Conservation (phyloP, 1,284 basidiomycete species). For the Cryptococcus hybrid region DNA sequence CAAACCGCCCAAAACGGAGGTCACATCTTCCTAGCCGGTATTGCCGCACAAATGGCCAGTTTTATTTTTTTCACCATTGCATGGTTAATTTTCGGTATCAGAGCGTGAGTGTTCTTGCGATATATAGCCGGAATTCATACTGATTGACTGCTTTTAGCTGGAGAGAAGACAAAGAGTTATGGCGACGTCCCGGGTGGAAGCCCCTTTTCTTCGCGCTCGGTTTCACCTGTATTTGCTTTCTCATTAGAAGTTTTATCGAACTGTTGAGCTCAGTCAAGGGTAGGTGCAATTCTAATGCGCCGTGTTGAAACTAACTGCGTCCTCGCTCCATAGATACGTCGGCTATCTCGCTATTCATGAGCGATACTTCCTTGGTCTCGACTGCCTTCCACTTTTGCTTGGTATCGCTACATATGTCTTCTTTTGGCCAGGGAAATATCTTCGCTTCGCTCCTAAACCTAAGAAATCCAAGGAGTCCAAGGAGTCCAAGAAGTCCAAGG, state of each 20-base stretch:
- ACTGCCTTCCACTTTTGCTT: slow-evolving; percentile 59
- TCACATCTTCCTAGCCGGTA: slow-evolving; percentile 65
- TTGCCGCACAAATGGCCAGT: slow-evolving; percentile 62
- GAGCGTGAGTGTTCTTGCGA: slow-evolving; percentile 48
- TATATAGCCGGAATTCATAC: not conserved
- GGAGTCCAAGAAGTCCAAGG: not conserved
- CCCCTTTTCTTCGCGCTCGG: slow-evolving; percentile 57
- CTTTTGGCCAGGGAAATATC: slow-evolving; percentile 43
- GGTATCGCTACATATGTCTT: slow-evolving; percentile 54
- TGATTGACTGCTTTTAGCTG: slow-evolving; percentile 15
- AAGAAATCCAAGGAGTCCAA: not conserved
- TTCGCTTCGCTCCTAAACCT: slow-evolving; percentile 11
- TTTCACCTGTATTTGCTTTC: slow-evolving; percentile 64
- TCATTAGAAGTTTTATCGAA: slow-evolving; percentile 68
- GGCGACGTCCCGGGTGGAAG: slow-evolving; percentile 61
- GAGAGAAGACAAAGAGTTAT: slow-evolving; percentile 53
- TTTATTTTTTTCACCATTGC: slow-evolving; percentile 63
- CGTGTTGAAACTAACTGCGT: not conserved
- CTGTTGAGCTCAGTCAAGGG: slow-evolving; percentile 65
- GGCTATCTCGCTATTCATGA: slow-evolving; percentile 64
- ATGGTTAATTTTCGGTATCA: slow-evolving; percentile 60
- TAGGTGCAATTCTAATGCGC: slow-evolving; percentile 13
- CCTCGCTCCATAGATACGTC: slow-evolving; percentile 45
- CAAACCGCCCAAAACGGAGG: slow-evolving; percentile 35
- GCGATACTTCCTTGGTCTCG: slow-evolving; percentile 63